Evolutionary conservation across 257 asterid species (phyloP), one percentile per base, ranked within the genome.

Genomic region (Jacaranda mimosifolia): DNA sequence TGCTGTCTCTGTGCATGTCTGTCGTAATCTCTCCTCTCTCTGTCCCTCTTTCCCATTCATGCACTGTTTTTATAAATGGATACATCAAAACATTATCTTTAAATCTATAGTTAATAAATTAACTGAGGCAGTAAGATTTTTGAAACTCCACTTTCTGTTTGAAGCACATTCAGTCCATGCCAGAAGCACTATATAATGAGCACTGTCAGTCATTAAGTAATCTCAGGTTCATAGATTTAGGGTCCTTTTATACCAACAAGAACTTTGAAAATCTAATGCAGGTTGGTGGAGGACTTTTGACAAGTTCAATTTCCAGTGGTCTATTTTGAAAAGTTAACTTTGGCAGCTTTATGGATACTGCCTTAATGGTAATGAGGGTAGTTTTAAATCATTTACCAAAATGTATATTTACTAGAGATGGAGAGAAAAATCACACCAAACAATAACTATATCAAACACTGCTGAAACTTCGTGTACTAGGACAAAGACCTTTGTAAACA

Each of bases 401-500:
- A 72, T 69, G 32, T 19, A 42, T 45, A 45, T 68, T 48, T 9
- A 40, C 63, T 15, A 14, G 38, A 74, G 49, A 11, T 35, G 48
- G 63, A 36, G 13, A 58, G 63, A 39, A 57, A 19, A n/a, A 32
- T 67, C 45, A 48, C 6, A 7, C 36, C 48, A 26, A 64, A 48
- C 14, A 14, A 26, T 67, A 38, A 32, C 43, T 42, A 21, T 45
- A 7, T 42, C 78, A 9, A 49, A 11, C 15, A 43, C 35, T 56
- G 65, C 64, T 73, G 63, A 49, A 51, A 19, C 14, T 48, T 52
- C 18, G 63, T 10, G 46, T 69, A 18, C 43, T 19, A 35, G 64
- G 72, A 68, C 49, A 55, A 26, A 48, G 67, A 32, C 57, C n/a
- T 60, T 14, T 74, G 49, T 43, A 58, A 15, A 62, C 53, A 65